Evolutionary conservation across 2,329 filamentous ascomycete species (phyloP).

Genomic region (Epichloe gansuensis): DNA sequence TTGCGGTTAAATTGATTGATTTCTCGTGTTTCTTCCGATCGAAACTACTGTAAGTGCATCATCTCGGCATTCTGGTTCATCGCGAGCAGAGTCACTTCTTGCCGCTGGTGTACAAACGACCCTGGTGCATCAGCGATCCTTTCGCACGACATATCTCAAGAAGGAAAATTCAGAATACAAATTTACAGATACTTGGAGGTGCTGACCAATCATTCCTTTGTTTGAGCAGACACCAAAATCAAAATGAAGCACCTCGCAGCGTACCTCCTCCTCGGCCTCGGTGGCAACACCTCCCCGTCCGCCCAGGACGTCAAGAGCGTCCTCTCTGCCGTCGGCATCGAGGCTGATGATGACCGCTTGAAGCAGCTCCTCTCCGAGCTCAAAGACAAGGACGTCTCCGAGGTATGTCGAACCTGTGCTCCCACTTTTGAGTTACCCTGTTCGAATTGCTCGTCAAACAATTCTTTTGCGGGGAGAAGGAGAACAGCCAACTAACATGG

Average conservation of each 20-base stretch:
- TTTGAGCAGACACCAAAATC: slow-evolving; percentile 26
- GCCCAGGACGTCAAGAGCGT: slow-evolving; percentile 78
- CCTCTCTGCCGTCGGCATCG: slow-evolving; percentile 87
- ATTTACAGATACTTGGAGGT: no score
- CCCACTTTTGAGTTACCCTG: no score
- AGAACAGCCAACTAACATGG: slow-evolving; percentile 7
- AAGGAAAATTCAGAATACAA: no score
- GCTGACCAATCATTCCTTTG: slow-evolving; percentile 2
- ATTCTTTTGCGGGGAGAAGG: background rate
- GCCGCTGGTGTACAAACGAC: background rate
- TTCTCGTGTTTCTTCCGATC: slow-evolving; percentile 61
- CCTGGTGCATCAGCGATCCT: background rate
- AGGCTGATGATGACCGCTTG: slow-evolving; percentile 82
- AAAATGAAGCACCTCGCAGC: slow-evolving; percentile 99
- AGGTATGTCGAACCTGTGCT: slow-evolving; percentile 47
- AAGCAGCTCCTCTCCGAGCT: slow-evolving; percentile 81
- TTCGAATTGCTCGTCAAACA: background rate
- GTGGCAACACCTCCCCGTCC: slow-evolving; percentile 81
- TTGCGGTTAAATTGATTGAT: slow-evolving; percentile 99
- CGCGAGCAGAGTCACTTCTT: background rate
- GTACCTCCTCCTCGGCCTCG: slow-evolving; percentile 93
- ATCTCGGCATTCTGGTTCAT: background rate
- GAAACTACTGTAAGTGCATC: slow-evolving; percentile 22
- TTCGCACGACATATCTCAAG: background rate
- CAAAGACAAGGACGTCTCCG: slow-evolving; percentile 81